Evolutionary conservation across 2,329 filamentous ascomycete genomes (phyloP), one percentile per base, ranked within the genome.

Genomic region (Exophiala viscosa): DNA sequence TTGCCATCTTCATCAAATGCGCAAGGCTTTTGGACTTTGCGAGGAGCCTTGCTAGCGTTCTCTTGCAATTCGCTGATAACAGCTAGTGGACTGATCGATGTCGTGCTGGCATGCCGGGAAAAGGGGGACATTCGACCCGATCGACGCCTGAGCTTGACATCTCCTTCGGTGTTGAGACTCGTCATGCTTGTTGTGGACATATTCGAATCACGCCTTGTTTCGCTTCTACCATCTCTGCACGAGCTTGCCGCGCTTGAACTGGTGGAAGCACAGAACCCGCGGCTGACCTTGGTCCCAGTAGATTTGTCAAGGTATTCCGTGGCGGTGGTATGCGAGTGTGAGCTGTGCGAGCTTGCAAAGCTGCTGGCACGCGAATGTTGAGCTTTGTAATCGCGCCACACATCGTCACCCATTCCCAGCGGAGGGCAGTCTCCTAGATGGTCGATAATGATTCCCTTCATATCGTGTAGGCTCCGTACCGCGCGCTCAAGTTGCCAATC

Each of bases 241-340:
- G 60, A 62, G 42, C 60, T 62, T 34, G 48, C 52, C 14, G 51
- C 49, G 31, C 57, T 60, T 14, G 57, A 55, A 8, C 44, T 49
- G 23, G 39, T 42, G 11, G 58, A 62, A 17, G 55, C 43, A 18
- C 44, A 48, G 48, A 62, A 60, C 6, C 60, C 55, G 7, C 58
- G 60, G 15, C 45, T 48, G 20, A 62, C 38, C 14, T 51, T 51
- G 10, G 52, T 60, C 54, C 63, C 45, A 55, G 60, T 60, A 51
- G 51, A n/a, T 47, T 60, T 40, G 54, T 59, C 44, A 45, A 58
- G 11, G 44, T 48, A 49, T 38, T 54, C 45, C 34, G 34, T 36
- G 13, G 46, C 20, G 31, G 31, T 20, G 11, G 23, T 18, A 10
- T 34, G n/a, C 5, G 53, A 50, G 13, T 40, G 34, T 38, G 51